phyloP scores from a whole-genome alignment of 2,329 filamentous ascomycete species.

The Cordyceps pruinosa region DNA sequence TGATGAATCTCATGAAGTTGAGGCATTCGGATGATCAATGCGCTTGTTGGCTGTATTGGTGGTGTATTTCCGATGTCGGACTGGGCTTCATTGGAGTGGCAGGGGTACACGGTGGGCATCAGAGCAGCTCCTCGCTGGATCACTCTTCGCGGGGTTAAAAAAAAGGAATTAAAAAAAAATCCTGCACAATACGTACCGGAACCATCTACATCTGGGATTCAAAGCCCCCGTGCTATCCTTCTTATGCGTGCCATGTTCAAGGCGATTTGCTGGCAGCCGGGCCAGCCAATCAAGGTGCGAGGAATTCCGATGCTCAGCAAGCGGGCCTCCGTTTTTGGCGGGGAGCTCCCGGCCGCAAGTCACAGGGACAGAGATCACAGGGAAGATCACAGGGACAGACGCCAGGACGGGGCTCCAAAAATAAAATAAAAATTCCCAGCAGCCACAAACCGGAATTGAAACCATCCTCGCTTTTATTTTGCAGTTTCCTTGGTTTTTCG shows the following conservation, averaged over 20 bases:
- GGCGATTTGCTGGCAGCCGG: background rate
- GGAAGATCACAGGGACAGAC: conserved; percentile 29
- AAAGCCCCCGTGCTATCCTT: too few relatives aligned
- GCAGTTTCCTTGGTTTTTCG: background rate
- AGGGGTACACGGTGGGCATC: background rate
- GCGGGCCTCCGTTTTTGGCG: conserved; percentile 7
- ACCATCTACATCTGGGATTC: too few relatives aligned
- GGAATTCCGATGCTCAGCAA: conserved; percentile 11
- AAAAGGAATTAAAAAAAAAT: too few relatives aligned
- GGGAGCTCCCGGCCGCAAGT: conserved; percentile 1
- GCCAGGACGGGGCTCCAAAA: conserved; percentile 16
- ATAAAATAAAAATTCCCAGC: background rate
- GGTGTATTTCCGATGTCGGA: conserved; percentile 6
- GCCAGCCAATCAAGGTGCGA: background rate
- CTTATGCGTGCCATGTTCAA: too few relatives aligned
- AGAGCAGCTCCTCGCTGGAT: too few relatives aligned
- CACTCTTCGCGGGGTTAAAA: too few relatives aligned
- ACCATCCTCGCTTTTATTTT: background rate
- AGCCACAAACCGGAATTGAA: background rate
- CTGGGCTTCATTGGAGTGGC: background rate
- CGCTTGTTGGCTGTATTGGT: background rate
- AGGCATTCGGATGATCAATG: background rate
- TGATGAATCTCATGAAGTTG: background rate
- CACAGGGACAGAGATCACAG: conserved; percentile 23
- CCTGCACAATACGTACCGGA: too few relatives aligned